Percentiles rank a stretch among this genome's conserved stretches.
Evolutionary conservation across 495 filamentous ascomycete genomes (phyloP).

Genomic region (Staphylotrichum longicolle): DNA sequence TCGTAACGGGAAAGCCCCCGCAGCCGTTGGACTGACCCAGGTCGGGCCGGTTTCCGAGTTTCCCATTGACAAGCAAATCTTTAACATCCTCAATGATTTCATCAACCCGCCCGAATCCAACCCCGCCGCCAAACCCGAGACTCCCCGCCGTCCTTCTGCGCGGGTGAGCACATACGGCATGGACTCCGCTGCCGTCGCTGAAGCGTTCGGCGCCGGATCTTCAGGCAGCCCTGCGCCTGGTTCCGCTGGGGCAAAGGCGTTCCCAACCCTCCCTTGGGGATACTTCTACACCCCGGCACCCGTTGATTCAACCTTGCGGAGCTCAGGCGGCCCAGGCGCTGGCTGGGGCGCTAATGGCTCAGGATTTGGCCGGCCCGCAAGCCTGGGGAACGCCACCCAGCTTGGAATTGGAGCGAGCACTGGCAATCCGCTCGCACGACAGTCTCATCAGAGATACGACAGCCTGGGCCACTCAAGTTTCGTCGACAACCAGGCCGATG

Average conservation of each 20-base stretch:
- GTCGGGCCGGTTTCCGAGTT: conserved; percentile 25
- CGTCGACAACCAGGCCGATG: not conserved
- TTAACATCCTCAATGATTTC: conserved; percentile 44
- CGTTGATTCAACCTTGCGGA: conserved; percentile 17
- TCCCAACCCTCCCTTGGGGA: conserved; percentile 45
- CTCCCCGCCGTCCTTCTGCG: conserved; percentile 10
- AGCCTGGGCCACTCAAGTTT: not conserved
- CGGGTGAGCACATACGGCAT: conserved; percentile 42
- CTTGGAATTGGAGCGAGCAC: not conserved
- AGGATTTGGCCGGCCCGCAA: conserved; percentile 22
- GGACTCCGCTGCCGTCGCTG: conserved; percentile 39
- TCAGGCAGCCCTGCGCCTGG: conserved; percentile 34
- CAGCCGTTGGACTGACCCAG: not conserved
- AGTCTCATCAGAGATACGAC: conserved; percentile 2
- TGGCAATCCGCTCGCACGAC: conserved; percentile 15
- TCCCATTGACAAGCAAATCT: conserved; percentile 37
- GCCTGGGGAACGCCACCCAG: conserved; percentile 22
- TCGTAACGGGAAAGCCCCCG: not conserved
- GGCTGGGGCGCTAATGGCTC: conserved; percentile 15
- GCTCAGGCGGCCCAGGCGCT: conserved; percentile 1
- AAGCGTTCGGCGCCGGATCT: conserved; percentile 33
- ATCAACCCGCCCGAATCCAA: conserved; percentile 36
- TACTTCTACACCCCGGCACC: conserved; percentile 43
- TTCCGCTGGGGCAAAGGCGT: conserved; percentile 40
- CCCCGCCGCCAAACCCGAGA: conserved; percentile 8